These are phyloP conservation scores for Cucurbita argyrosperma DNA, from an alignment of 306 rosid species.

Conservation along the genomic window DNA sequence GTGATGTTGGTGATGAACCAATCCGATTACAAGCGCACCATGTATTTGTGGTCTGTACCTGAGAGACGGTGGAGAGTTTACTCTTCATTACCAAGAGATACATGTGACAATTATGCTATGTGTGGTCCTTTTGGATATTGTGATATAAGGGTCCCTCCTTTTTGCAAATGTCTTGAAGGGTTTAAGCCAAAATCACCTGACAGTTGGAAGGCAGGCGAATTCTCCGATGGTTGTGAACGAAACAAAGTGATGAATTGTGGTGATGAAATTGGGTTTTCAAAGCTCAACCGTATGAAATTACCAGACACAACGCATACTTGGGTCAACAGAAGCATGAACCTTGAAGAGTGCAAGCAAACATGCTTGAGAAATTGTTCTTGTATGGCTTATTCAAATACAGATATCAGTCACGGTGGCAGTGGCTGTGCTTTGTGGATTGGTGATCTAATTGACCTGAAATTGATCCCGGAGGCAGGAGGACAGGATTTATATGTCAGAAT, in stretches of 20 bases:
- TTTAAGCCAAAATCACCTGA: conserved; percentile 20
- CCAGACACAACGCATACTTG: conserved; percentile 38
- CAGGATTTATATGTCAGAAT: conserved; percentile 38
- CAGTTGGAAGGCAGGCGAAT: conserved; percentile 12
- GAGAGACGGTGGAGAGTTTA: conserved; percentile 15
- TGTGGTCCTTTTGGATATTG: conserved; percentile 33
- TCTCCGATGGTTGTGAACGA: conserved; percentile 24
- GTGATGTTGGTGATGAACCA: conserved; percentile 20
- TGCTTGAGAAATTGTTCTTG: conserved; percentile 58
- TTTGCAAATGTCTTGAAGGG: conserved; percentile 32
- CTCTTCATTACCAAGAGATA: conserved; percentile 12
- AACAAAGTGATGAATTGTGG: conserved; percentile 11
- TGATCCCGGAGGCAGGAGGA: conserved; percentile 14
- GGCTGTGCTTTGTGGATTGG: conserved; percentile 66
- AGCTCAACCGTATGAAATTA: conserved; percentile 14
- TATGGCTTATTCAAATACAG: conserved; percentile 36
- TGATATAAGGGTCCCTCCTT: not conserved
- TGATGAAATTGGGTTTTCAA: conserved; percentile 22
- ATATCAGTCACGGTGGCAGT: conserved; percentile 37
- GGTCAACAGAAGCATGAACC: conserved; percentile 23
- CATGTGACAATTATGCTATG: conserved; percentile 18
- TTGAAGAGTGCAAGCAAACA: conserved; percentile 29
- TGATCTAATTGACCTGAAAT: conserved; percentile 33
- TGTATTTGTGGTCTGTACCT: conserved; percentile 9
- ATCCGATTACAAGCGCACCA: not conserved